Base-by-base conservation (phyloP, 148 eudicot species). In the Cornus kousa region DNA sequence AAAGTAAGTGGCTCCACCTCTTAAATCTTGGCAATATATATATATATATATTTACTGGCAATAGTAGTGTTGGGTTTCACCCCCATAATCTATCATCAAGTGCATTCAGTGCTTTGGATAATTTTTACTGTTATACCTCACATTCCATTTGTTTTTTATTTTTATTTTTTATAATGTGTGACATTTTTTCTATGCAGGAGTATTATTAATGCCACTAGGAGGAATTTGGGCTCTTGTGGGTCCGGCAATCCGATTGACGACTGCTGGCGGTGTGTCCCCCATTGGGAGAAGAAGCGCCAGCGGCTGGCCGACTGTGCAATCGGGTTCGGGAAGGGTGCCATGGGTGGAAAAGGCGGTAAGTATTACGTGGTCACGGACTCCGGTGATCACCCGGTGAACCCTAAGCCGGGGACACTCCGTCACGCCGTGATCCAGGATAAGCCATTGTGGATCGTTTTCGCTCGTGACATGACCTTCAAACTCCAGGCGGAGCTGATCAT, bases 231-330 rank as follows among this genome's bases (percentile, higher is more conserved):
- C 0, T 87, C 88, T 0, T 86, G 88, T 74, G 85, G 85, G 74
- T 84, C 91, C 1, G 87, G 93, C 7, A 90, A 90, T 73, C 93
- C 93, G 12, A 87, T 90, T 24, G 93, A 90, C 70, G 93, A 90
- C 43, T 90, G 93, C 78, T 90, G 93, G 93, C 80, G 90, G 32
- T 90, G 93, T 68, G 91, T 86, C 85, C 85, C 88, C 2, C 46
- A 88, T 33, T 90, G 93, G 93, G 86, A 81, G 64, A 64, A 69
- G 7, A 86, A 90, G 76, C 93, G 93, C 55, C 93, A 86, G 72
- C 80, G 85, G 70, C 68, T 90, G 35, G 93, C 93, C 0, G 93
- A 90, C 46, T 90, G 93, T 19, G 93, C 91, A 65, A 88, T 88
- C 9, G 93, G 93, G 22, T 90, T 90, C 64, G 93, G 93, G 3